Percentiles rank a stretch among this genome's conserved stretches.
Conservation (phyloP, 306 rosid genomes). For the Heteromeles arbutifolia region DNA sequence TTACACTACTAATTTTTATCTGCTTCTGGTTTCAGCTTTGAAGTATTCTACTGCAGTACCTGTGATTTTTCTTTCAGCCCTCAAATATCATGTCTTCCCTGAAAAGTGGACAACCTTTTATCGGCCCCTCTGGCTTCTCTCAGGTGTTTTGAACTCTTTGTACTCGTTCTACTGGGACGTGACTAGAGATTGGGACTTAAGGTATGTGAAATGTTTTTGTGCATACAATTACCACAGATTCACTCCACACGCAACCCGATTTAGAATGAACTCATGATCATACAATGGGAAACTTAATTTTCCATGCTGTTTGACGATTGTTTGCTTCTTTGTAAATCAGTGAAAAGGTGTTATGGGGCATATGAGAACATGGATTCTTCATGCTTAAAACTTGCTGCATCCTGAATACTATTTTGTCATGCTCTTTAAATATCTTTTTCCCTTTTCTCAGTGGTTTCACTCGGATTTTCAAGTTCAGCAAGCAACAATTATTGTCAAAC, state of each 20-base stretch:
- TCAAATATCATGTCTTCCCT: constrained; percentile 83
- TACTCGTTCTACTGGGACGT: constrained; percentile 99
- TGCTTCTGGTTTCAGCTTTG: constrained; percentile 69
- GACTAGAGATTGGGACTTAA: constrained; percentile 94
- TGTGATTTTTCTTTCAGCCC: constrained; percentile 89
- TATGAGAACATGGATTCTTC: background rate
- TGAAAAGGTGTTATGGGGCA: background rate
- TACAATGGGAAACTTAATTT: background rate
- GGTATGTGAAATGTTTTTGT: constrained; percentile 42
- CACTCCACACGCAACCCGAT: background rate
- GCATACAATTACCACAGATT: background rate
- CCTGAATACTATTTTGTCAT: background rate
- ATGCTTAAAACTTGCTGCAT: constrained; percentile 6
- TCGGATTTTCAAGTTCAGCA: constrained; percentile 79
- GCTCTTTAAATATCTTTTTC: constrained; percentile 12
- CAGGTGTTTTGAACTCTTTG: constrained; percentile 75
- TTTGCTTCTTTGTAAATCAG: background rate
- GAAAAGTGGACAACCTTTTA: constrained; percentile 79
- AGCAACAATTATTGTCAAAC: constrained; percentile 49
- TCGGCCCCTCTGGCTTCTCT: constrained; percentile 97
- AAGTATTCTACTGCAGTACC: constrained; percentile 96
- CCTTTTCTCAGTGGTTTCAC: constrained; percentile 67
- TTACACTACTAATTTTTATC: constrained; percentile 22
- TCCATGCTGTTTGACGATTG: background rate
- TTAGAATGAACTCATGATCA: background rate